Percentiles rank a stretch among this genome's conserved stretches.
Evolutionary conservation across 1,139 yeast genomes (phyloP).

Genomic region (Blastobotrys arbuscula): DNA sequence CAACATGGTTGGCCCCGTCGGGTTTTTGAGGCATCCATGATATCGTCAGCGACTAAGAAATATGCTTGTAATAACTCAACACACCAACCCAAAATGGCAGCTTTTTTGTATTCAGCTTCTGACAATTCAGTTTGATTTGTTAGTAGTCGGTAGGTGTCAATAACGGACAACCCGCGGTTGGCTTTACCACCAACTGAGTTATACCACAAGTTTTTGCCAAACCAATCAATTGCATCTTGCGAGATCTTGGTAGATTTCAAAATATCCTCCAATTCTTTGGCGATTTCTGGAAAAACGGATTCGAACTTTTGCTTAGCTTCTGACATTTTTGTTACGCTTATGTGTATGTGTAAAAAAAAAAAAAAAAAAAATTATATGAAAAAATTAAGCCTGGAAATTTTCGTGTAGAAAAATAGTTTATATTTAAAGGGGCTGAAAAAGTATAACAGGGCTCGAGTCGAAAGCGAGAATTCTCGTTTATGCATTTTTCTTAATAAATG

Average conservation of each 20-base stretch:
- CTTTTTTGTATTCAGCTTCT: slow-evolving; percentile 68
- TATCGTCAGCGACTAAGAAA: slow-evolving; percentile 96
- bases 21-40: slow-evolving; percentile 96
- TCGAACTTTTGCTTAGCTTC: slow-evolving; percentile 55
- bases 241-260: slow-evolving; percentile 75
- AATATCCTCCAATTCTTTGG: slow-evolving; percentile 63
- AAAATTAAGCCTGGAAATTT: not conserved
- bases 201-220: slow-evolving; percentile 63
- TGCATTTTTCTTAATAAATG: too few relatives aligned
- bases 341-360: too few relatives aligned
- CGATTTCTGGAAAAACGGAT: slow-evolving; percentile 69
- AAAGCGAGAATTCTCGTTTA: too few relatives aligned
- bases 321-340: too few relatives aligned
- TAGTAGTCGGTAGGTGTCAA: slow-evolving; percentile 83
- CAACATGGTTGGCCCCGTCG: slow-evolving; percentile 99
- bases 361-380: not conserved
- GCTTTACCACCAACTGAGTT: slow-evolving; percentile 96
- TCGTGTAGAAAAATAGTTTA: not conserved
- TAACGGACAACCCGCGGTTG: slow-evolving; percentile 92
- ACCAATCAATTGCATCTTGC: slow-evolving; percentile 83
- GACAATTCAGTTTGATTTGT: slow-evolving; percentile 62
- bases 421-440: not conserved
- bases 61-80: slow-evolving; percentile 94
- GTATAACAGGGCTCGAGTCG: too few relatives aligned
- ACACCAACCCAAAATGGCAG: slow-evolving; percentile 93